These are phyloP conservation scores for Penicillium sp. DNA, from an alignment of 2,329 filamentous ascomycete species.

Conservation along the genomic window DNA sequence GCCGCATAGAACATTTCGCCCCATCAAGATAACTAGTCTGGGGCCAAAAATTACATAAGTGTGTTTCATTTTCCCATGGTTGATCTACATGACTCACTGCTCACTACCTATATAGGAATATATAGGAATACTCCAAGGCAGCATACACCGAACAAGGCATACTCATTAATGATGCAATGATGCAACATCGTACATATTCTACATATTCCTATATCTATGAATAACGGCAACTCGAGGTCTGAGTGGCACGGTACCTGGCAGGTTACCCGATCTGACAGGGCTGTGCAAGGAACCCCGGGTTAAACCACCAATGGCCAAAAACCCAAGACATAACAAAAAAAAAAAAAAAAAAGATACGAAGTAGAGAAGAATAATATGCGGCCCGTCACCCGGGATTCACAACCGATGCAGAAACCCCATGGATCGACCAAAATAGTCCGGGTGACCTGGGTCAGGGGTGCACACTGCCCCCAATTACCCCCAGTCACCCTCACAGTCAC, in stretches of 20 bases:
- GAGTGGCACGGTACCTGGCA: slow-evolving; percentile 10
- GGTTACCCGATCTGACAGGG: slow-evolving; percentile 6
- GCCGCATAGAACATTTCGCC: background rate
- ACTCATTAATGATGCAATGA: background rate
- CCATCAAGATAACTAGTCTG: background rate
- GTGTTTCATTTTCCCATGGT: background rate
- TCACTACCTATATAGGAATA: background rate
- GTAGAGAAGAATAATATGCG: background rate
- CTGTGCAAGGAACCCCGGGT: slow-evolving; percentile 1
- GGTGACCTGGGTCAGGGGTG: slow-evolving; percentile 11
- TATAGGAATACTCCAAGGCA: background rate
- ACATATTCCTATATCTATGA: background rate
- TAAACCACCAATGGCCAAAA: background rate
- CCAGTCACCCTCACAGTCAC: background rate
- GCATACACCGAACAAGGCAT: background rate
- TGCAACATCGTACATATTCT: background rate
- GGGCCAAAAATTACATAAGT: background rate
- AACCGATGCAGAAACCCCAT: slow-evolving; percentile 1
- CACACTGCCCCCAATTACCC: slow-evolving; percentile 1
- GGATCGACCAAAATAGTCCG: slow-evolving; percentile 1
- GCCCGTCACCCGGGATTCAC: slow-evolving; percentile 1
- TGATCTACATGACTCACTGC: slow-evolving; percentile 1
- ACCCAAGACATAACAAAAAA: background rate
- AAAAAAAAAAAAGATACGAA: too few relatives aligned
- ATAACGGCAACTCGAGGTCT: background rate